Evolutionary conservation across 1,284 basidiomycete genomes (phyloP).

Genomic region (Trametes hirsuta): DNA sequence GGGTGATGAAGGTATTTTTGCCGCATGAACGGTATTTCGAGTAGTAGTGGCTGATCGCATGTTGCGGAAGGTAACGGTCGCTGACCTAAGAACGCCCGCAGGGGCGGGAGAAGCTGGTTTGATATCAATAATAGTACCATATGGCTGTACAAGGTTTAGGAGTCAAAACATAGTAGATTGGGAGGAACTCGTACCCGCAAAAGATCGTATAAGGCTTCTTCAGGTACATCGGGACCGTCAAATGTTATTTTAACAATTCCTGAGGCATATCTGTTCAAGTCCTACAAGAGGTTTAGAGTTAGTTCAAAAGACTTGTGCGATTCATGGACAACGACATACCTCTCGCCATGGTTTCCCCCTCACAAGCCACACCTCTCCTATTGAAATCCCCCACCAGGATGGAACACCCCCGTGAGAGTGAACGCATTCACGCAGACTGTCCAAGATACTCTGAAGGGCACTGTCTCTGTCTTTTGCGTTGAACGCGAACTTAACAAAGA

Average conservation of each 20-base stretch:
- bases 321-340: slow-evolving; percentile 45
- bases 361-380: slow-evolving; percentile 77
- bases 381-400: slow-evolving; percentile 60
- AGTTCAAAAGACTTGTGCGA: not conserved
- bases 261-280: slow-evolving; percentile 84
- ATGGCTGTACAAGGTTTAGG: slow-evolving; percentile 57
- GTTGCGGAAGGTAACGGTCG: slow-evolving; percentile 64
- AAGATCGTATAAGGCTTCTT: slow-evolving; percentile 74
- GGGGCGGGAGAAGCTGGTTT: slow-evolving; percentile 63
- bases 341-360: slow-evolving; percentile 85
- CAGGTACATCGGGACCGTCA: slow-evolving; percentile 83
- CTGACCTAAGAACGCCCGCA: slow-evolving; percentile 69
- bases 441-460: slow-evolving; percentile 53
- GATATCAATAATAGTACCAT: slow-evolving; percentile 79
- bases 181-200: slow-evolving; percentile 52
- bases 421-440: slow-evolving; percentile 45
- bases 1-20: slow-evolving; percentile 42
- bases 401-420: slow-evolving; percentile 59
- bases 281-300: slow-evolving; percentile 47
- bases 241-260: slow-evolving; percentile 77
- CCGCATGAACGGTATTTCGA: slow-evolving; percentile 85
- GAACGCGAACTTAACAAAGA: slow-evolving; percentile 84
- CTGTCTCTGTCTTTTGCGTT: slow-evolving; percentile 41
- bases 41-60: slow-evolving; percentile 80
- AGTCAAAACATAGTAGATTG: not conserved